Evolutionary conservation across 2,329 filamentous ascomycete species (phyloP).

Genomic region (Neospermospora avenae): DNA sequence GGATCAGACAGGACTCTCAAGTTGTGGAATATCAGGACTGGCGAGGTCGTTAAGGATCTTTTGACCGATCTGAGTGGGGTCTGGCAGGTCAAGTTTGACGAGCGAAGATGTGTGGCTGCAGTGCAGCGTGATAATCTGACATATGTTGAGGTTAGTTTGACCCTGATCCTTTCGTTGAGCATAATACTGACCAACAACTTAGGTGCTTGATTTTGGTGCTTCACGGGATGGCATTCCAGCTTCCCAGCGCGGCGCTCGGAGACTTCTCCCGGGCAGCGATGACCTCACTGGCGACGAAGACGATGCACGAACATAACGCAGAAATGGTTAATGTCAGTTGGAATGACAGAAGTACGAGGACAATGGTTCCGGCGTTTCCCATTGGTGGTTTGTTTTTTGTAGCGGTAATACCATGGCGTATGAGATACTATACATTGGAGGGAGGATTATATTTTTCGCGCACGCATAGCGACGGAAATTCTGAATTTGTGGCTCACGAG

Average conservation of each 20-base stretch:
- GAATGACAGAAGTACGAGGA: neutral
- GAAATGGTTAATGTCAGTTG: neutral
- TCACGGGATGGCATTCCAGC: slow-evolving; percentile 80
- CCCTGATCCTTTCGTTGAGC: neutral
- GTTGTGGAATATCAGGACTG: slow-evolving; percentile 96
- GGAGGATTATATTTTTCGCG: neutral
- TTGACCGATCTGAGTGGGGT: slow-evolving; percentile 93
- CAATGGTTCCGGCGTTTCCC: neutral
- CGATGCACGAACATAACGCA: slow-evolving; percentile 9
- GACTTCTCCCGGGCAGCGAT: slow-evolving; percentile 43
- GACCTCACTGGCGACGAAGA: slow-evolving; percentile 21
- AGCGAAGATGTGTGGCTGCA: slow-evolving; percentile 89
- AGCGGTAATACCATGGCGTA: neutral
- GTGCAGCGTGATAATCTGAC: slow-evolving; percentile 91
- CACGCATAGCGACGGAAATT: slow-evolving; percentile 21
- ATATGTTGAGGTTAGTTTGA: slow-evolving; percentile 82
- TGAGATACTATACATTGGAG: neutral
- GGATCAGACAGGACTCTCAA: slow-evolving; percentile 94
- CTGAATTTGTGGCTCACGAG: neutral
- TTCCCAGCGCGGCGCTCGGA: slow-evolving; percentile 74
- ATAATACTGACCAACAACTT: slow-evolving; percentile 34
- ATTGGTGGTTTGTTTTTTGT: slow-evolving; percentile 6
- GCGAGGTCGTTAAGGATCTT: slow-evolving; percentile 88
- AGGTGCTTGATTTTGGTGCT: slow-evolving; percentile 98
- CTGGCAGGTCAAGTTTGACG: slow-evolving; percentile 98